These are phyloP conservation scores for Podospora fimiseda DNA, from an alignment of 495 filamentous ascomycete genomes.

Conservation along the genomic window DNA sequence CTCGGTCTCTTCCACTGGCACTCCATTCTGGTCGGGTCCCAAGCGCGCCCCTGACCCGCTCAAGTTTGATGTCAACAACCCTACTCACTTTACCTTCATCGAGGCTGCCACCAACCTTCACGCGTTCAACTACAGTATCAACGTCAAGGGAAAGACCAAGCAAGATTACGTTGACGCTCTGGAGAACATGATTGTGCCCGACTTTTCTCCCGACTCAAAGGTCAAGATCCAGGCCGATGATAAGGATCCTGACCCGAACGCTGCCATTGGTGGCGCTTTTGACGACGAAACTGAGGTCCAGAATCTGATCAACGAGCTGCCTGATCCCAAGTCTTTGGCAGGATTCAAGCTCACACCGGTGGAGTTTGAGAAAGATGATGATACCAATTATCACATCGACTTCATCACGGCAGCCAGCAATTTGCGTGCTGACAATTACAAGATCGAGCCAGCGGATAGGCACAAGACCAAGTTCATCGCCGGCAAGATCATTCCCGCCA, in stretches of 20 bases:
- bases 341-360: conserved; percentile 85
- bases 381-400: conserved; percentile 97
- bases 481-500: conserved; percentile 98
- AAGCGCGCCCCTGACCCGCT: conserved; percentile 93
- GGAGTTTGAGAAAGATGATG: conserved; percentile 99
- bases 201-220: conserved; percentile 84
- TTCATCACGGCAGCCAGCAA: conserved; percentile 98
- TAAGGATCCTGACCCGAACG: conserved; percentile 90
- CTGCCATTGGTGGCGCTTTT: conserved; percentile 45
- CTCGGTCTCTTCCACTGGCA: conserved; percentile 75
- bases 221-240: conserved; percentile 98
- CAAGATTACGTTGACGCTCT: conserved; percentile 68
- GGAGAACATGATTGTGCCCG: conserved; percentile 90
- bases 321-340: conserved; percentile 68
- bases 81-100: conserved; percentile 79
- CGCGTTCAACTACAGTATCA: conserved; percentile 97
- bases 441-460: conserved; percentile 81
- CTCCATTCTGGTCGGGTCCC: conserved; percentile 96
- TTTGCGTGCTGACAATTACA: conserved; percentile 94
- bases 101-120: conserved; percentile 87
- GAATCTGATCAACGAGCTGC: conserved; percentile 60
- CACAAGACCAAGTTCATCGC: conserved; percentile 99
- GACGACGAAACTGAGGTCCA: conserved; percentile 69
- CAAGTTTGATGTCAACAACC: conserved; percentile 77
- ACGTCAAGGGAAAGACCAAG: conserved; percentile 62